These are phyloP conservation scores for Xylaria nigripes DNA, from an alignment of 495 filamentous ascomycete species.

Conservation along the genomic window DNA sequence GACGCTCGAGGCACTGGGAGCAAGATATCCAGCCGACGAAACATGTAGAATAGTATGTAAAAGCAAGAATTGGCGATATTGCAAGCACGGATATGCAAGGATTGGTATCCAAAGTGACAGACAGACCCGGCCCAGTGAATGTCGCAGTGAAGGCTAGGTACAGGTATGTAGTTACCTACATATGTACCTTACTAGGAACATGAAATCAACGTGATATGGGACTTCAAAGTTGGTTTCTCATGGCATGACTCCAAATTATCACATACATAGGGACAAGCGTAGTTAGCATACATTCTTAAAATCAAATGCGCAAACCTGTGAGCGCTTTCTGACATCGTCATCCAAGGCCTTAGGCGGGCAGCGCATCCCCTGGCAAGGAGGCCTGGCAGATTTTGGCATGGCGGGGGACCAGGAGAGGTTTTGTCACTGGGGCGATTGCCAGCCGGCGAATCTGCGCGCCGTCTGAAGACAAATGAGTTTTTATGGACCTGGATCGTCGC, in stretches of 20 bases:
- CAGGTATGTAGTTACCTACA: not conserved
- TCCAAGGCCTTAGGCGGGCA: constrained; percentile 51
- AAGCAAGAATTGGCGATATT: no score
- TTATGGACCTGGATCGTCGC: constrained; percentile 56
- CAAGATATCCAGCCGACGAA: not conserved
- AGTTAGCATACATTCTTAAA: constrained; percentile 52
- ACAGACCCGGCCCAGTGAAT: not conserved
- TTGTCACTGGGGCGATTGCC: constrained; percentile 51
- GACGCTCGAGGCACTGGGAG: not conserved
- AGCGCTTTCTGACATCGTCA: constrained; percentile 53
- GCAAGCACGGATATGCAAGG: no score
- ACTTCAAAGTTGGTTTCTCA: not conserved
- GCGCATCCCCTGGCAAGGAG: constrained; percentile 44
- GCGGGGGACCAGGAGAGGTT: constrained; percentile 40
- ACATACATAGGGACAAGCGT: no score
- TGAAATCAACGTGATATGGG: not conserved
- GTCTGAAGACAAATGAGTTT: constrained; percentile 61
- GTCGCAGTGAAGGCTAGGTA: not conserved
- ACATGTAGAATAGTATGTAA: not conserved
- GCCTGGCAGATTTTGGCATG: constrained; percentile 45
- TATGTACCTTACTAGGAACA: not conserved
- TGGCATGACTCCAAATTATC: not conserved
- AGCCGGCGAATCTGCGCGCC: constrained; percentile 48
- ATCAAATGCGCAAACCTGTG: constrained; percentile 56
- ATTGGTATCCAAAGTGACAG: no score